These are phyloP conservation scores for Fusarium staphyleae DNA, from an alignment of 2,329 filamentous ascomycete species.

Conservation along the genomic window DNA sequence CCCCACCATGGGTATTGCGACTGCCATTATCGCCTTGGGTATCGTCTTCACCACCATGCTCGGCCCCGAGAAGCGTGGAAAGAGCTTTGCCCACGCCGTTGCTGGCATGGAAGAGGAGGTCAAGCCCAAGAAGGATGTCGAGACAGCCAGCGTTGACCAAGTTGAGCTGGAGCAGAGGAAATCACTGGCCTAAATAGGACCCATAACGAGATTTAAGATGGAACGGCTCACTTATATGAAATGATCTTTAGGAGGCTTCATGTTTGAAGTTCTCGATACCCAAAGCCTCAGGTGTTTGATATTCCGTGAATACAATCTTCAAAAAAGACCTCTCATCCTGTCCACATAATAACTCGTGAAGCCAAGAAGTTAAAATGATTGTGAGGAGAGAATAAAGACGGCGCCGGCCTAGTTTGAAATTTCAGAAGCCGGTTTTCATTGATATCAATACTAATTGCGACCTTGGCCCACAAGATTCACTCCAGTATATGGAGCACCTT, in stretches of 20 bases:
- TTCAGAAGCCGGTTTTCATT: no score
- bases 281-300: neutral
- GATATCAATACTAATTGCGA: no score
- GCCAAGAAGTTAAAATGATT: no score
- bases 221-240: neutral
- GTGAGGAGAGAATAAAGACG: no score
- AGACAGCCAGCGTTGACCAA: constrained; percentile 39
- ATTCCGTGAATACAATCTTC: constrained; percentile 7
- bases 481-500: no score
- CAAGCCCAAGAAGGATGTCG: constrained; percentile 39
- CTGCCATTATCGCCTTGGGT: constrained; percentile 75
- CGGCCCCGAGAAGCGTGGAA: constrained; percentile 77
- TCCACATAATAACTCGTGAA: no score
- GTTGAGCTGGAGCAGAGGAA: constrained; percentile 33
- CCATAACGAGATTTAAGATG: constrained; percentile 12
- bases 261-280: neutral
- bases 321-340: neutral
- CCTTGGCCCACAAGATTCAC: no score
- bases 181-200: neutral
- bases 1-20: constrained; percentile 77
- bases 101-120: constrained; percentile 45
- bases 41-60: constrained; percentile 72
- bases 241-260: neutral
- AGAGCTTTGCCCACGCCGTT: constrained; percentile 69
- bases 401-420: no score